Evolutionary conservation across 495 filamentous ascomycete genomes (phyloP), one percentile per base, ranked within the genome.

Genomic region (Recurvomyces mirabilis): DNA sequence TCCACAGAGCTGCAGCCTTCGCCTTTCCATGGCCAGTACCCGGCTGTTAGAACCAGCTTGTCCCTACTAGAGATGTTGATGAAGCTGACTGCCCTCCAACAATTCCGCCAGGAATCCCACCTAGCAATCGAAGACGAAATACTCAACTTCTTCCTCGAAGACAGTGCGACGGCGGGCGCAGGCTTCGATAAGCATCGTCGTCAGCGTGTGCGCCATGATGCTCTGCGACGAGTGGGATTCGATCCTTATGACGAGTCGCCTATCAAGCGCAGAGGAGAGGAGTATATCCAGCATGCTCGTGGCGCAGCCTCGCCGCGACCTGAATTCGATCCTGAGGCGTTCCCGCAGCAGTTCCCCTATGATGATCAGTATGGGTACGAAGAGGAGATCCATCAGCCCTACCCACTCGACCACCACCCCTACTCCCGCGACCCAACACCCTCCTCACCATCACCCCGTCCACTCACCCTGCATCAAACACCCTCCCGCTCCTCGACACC

Each of bases 41-140:
- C 29, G 62, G 69, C 39, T 19, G 79, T 94, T 41, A 76, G 78
- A 12, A 88, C 88, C 12, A 89, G 83, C 0, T 77, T 99, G 6
- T 96, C 91, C 7, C 78, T 95, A 36, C 77, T 99, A 17, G 93
- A 99, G 62, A 93, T 87, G 63, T 71, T 96, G 30, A 77, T 99
- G 43, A 88, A 93, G 43, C 77, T 99, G 18, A 84, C 82, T 6
- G 82, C 86, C 33, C 72, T 96, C n/a, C 91, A 96, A 60, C 88
- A 96, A 68, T 94, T 91, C 63, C 85, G 94, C 57, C 93, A 99
- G 72, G 72, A 79, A 31, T 85, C 87, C 1, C 93, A 99, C 53
- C 75, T 96, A 23, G 73, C 86, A 25, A 93, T 95, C 54, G 84
- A 81, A n/a, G 93, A 99, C 57, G 86, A 99, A 59, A 73, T 94